Evolutionary conservation across 2,329 filamentous ascomycete genomes (phyloP), one percentile per base, ranked within the genome.

Genomic region (Aspergillus sp.): DNA sequence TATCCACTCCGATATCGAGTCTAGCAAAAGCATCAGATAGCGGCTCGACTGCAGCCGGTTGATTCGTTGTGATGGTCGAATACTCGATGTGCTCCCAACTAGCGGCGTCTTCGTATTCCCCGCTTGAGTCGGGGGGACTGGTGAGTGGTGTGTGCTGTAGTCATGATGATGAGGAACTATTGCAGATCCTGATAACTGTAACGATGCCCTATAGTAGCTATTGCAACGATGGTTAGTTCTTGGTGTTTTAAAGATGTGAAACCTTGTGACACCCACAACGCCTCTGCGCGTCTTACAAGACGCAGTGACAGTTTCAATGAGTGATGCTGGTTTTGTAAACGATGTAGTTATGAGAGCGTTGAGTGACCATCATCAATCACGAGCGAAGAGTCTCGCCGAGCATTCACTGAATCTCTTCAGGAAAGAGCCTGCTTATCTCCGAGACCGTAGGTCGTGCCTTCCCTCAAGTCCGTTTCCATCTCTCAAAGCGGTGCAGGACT

Each of bases 401-500:
- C 34, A 48, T 12, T n/a, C 17, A 48, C 12, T 17, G 30, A 24
- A 34, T 38, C 18, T 20, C 18, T 20, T 44, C 20, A 58, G 41
- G 56, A 58, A 48, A 18, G 45, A 34, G 20, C 48, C 34, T 5
- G 6, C 5, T 15, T 24, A 11, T 15, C 34, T 8, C 9, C 9
- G 26, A 30, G 26, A 4, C 4, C 34, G 34, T 39, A 26, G 26
- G 50, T 32, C 11, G 45, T 20, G 36, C 38, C 22, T 47, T 32
- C 53, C 13, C 26, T 57, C 51, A 59, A 26, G 32, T 50, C 58
- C 15, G 54, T 59, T 18, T 56, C 59, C 36, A 60, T 48, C 62
- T 73, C 8, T 55, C 72, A 58, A 80, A 83, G 11, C 82, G 71
- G 66, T 78, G 73, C 62, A 85, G 62, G 22, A 85, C 60, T 3